Base-by-base conservation (phyloP, 2,329 filamentous ascomycete genomes). In the Colletotrichum musicola region DNA sequence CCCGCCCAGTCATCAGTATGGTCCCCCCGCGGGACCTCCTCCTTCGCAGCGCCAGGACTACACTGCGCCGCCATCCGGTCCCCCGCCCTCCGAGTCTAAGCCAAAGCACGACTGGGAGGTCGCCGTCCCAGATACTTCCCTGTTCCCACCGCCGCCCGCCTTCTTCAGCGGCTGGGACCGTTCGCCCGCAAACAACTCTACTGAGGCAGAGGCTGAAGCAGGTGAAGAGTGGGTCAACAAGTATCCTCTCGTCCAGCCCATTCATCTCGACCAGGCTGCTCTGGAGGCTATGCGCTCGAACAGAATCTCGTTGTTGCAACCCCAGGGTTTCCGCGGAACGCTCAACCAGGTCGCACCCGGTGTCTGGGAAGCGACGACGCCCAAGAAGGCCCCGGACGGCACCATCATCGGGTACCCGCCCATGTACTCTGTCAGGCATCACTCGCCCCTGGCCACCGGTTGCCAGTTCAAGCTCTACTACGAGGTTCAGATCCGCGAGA, bases 111-210 rank as follows among this genome's bases (percentile, higher is more conserved):
- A 92, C 79, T 94, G 92, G 92, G 84, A 90, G 72, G 75, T 86
- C 6, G 87, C 90, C 3, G 90, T 94, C 1, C 91, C 92, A 0
- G 92, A 94, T 77, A 93, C 89, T 1, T 84, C 91, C 1, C 84
- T 92, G 10, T 88, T 94, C 50, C 92, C 92, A 1, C 92, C 92
- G 0, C 92, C 92, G 1, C 92, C 92, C 0, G 86, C 87, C 35
- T 85, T 93, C 75, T 89, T 89, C 78, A 81, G 80, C 62, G 88
- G 88, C 56, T 89, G 89, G 74, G 88, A 92, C 68, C 81, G 78
- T 38, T 93, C 91, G 13, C 88, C 89, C 0, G 86, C 90, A 2
- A 90, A 88, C 75, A 95, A 95, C 77, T 90, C 93, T 1, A 86
- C 86, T 2, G 85, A 87, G 72, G 83, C 84, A 57, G 87, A 93